A percentile compares a stretch with the other conserved stretches of the same genome.
phyloP scores from a whole-genome alignment of 2,329 filamentous ascomycete species.

The Emmonsia crescens region DNA sequence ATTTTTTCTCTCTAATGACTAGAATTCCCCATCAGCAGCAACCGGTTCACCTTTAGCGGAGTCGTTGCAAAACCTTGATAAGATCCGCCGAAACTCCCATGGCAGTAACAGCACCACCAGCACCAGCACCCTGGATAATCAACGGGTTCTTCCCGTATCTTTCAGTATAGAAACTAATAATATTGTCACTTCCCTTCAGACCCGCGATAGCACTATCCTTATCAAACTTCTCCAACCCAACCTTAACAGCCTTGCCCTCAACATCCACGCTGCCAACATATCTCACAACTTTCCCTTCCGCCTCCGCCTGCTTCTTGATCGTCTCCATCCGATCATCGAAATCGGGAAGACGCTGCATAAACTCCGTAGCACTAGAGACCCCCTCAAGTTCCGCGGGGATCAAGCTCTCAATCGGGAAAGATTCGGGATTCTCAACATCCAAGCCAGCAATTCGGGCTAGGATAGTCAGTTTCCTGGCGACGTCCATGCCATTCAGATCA shows the following conservation, averaged over 20 bases:
- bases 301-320: conserved; percentile 72
- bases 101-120: conserved; percentile 88
- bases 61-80: conserved; percentile 71
- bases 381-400: conserved; percentile 81
- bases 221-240: conserved; percentile 83
- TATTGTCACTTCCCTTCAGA: conserved; percentile 95
- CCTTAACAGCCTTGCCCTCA: conserved; percentile 68
- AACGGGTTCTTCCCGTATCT: conserved; percentile 83
- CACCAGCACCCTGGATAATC: conserved; percentile 88
- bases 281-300: conserved; percentile 80
- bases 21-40: neutral
- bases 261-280: conserved; percentile 94
- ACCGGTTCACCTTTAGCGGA: conserved; percentile 37
- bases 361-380: conserved; percentile 68
- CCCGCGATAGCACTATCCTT: conserved; percentile 82
- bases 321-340: conserved; percentile 88
- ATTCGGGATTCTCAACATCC: conserved; percentile 67
- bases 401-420: conserved; percentile 87
- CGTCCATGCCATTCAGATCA: conserved; percentile 76
- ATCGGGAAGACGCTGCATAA: conserved; percentile 65
- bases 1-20: neutral
- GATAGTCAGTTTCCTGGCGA: conserved; percentile 94
- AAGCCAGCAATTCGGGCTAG: conserved; percentile 77
- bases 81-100: conserved; percentile 96
- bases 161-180: conserved; percentile 97